Evolutionary conservation across 2,329 filamentous ascomycete genomes (phyloP), one percentile per base, ranked within the genome.

Genomic region (Monosporascus cannonballus): DNA sequence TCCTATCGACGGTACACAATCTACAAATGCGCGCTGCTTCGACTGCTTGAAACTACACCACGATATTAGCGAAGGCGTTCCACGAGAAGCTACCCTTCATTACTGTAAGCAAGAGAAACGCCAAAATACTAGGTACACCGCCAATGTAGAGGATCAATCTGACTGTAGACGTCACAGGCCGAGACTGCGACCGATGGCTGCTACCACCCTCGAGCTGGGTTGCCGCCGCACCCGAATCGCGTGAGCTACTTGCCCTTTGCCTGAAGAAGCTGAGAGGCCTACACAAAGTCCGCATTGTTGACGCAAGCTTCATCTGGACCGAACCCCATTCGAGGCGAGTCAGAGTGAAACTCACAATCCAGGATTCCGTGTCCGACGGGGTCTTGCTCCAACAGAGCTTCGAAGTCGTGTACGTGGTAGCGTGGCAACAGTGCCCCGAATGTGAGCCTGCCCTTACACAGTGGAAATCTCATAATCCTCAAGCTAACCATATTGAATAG

Each of bases 221-320:
- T 52, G 84, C 88, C 47, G 94, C 94, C 22, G 72, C 81, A 20
- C 90, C 83, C 51, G 94, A 99, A 73, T 96, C 90, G 44, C 85
- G 92, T 73, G 94, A 99, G 75, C 79, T 99, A 53, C 80, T 99
- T 50, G 92, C 94, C 6, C 75, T 99, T 47, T 99, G 94, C 71
- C 77, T 99, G 60, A 86, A 90, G 67, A 95, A 94, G 71, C 74
- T 99, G 58, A 80, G 89, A 58, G 92, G 92, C 30, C 74, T 99
- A 58, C 84, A 86, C 69, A 96, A 94, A 75, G 89, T 96, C 61
- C 83, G 94, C 56, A 94, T 99, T 65, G 92, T 96, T 65, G 94
- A 99, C 69, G 94, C 94, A 47, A 89, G 85, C 64, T 99, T 97
- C 68, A 89, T 97, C 67, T 99, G 94, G 94, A 99, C 94, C 1